These are phyloP conservation scores for Giardia duodenalis DNA, from an alignment of 208 protist genomes.

Conservation along the genomic window DNA sequence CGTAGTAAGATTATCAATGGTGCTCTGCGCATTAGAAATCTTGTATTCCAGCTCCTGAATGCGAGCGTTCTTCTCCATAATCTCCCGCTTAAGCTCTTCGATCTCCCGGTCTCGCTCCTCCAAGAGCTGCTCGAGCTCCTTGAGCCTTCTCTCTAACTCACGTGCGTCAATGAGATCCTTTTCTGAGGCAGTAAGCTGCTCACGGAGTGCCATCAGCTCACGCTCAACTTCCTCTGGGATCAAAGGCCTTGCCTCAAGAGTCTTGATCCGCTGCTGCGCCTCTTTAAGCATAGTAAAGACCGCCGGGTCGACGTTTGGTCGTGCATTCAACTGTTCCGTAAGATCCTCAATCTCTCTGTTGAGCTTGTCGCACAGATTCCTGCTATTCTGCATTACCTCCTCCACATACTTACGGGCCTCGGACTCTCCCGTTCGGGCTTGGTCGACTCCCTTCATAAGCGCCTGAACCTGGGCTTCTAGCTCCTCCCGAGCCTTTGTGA, in stretches of 20 bases:
- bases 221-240: neutral
- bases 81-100: neutral
- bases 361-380: neutral
- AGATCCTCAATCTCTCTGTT: neutral
- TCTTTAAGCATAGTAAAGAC: neutral
- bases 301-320: neutral
- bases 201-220: neutral
- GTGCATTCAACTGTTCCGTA: neutral
- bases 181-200: too few species aligned
- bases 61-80: neutral
- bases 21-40: neutral
- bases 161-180: neutral
- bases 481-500: neutral
- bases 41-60: neutral
- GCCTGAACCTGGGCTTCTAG: neutral
- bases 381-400: neutral
- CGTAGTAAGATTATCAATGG: too few species aligned
- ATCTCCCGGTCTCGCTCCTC: neutral
- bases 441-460: neutral
- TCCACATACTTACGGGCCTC: neutral
- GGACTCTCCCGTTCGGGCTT: neutral
- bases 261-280: neutral
- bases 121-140: neutral
- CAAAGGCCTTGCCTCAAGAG: neutral
- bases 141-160: neutral